Evolutionary conservation across 345 rosid genomes (phyloP).

Genomic region (Gossypium mustelinum): DNA sequence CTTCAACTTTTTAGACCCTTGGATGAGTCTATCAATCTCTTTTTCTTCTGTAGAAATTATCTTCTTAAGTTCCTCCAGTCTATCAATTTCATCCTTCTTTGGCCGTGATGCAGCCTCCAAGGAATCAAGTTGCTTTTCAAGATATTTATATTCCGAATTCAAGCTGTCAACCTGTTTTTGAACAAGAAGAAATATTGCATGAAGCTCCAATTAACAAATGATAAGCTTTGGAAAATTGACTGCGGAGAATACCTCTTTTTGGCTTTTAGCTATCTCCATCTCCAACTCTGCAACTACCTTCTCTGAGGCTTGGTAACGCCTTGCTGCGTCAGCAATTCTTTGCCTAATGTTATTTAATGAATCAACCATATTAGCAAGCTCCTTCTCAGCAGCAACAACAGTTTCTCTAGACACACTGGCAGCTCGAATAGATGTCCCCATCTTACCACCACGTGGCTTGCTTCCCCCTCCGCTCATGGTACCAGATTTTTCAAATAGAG

Average conservation of each 20-base stretch:
- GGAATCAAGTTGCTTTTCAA: slow-evolving; percentile 72
- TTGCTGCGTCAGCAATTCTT: slow-evolving; percentile 61
- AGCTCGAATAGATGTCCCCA: slow-evolving; percentile 89
- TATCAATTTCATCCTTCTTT: slow-evolving; percentile 61
- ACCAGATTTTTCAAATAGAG: slow-evolving; percentile 93
- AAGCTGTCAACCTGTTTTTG: slow-evolving; percentile 68
- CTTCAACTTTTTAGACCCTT: slow-evolving; percentile 74
- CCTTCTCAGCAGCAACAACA: slow-evolving; percentile 63
- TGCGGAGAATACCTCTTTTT: slow-evolving; percentile 58
- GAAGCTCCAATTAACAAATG: slow-evolving; percentile 10
- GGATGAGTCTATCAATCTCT: slow-evolving; percentile 59
- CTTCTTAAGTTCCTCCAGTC: slow-evolving; percentile 59
- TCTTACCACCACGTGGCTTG: slow-evolving; percentile 94
- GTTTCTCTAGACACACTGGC: slow-evolving; percentile 69
- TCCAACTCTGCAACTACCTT: slow-evolving; percentile 53
- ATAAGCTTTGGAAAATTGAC: slow-evolving; percentile 1
- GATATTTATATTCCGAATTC: slow-evolving; percentile 60
- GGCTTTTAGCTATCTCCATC: slow-evolving; percentile 88
- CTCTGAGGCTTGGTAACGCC: slow-evolving; percentile 59
- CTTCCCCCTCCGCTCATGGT: slow-evolving; percentile 99
- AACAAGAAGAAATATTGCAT: slow-evolving; percentile 18
- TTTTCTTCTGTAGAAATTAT: slow-evolving; percentile 56
- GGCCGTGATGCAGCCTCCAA: slow-evolving; percentile 79
- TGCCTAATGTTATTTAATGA: slow-evolving; percentile 52
- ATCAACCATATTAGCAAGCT: slow-evolving; percentile 54